A percentile compares a stretch with the other conserved stretches of the same genome.
Conservation (phyloP, 768 basidiomycete species). For the Aureoboletus auriporus region DNA sequence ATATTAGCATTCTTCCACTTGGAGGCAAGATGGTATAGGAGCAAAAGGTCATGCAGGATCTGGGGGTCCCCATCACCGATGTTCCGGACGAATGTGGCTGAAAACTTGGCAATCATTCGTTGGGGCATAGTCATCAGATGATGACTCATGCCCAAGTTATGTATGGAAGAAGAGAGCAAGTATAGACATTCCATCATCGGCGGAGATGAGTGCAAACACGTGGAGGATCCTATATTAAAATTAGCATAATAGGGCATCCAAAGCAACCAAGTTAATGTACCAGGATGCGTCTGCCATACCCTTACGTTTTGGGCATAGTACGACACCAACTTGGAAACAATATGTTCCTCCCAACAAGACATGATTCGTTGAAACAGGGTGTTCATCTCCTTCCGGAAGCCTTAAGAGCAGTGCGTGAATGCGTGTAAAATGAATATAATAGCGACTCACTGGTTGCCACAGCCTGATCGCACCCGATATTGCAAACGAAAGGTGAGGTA, state of each 20-base stretch:
- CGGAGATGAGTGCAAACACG: conserved; percentile 44
- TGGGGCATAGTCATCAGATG: conserved; percentile 35
- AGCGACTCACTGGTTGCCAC: conserved; percentile 33
- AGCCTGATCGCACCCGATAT: conserved; percentile 40
- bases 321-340: conserved; percentile 28
- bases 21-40: conserved; percentile 42
- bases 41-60: conserved; percentile 42
- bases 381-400: conserved; percentile 42
- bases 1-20: conserved; percentile 23
- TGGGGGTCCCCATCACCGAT: conserved; percentile 32
- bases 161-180: conserved; percentile 48
- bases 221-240: conserved; percentile 11
- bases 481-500: conserved; percentile 38
- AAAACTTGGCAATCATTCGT: conserved; percentile 39
- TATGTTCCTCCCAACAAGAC: conserved; percentile 49
- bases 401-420: conserved; percentile 31
- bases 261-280: conserved; percentile 8
- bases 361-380: conserved; percentile 44
- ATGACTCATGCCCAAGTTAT: conserved; percentile 49
- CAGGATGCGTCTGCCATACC: conserved; percentile 1
- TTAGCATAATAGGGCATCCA: conserved; percentile 10
- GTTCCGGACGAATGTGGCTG: conserved; percentile 27
- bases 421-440: background rate
- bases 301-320: conserved; percentile 15
- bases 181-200: conserved; percentile 53